Conservation (phyloP, 1,284 basidiomycete genomes). For the Porodaedalea pini region DNA sequence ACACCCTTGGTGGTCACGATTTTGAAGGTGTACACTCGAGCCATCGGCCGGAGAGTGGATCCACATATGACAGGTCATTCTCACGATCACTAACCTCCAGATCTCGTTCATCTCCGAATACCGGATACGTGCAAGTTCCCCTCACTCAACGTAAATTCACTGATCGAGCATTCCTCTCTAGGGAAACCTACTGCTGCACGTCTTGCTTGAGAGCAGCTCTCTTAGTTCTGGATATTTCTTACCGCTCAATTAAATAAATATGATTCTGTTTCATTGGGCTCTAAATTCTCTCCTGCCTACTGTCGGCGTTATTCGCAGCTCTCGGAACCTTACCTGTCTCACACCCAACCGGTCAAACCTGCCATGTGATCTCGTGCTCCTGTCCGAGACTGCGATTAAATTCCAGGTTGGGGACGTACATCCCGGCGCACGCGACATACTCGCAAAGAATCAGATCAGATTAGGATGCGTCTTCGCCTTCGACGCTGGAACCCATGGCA, state of each 20-base stretch:
- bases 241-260: too few species aligned
- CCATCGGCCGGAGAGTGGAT: background rate
- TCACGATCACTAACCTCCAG: background rate
- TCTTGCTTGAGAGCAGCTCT: too few species aligned
- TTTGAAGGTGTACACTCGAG: too few species aligned
- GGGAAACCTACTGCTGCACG: too few species aligned
- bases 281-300: too few species aligned
- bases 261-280: too few species aligned
- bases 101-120: background rate
- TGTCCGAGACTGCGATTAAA: background rate
- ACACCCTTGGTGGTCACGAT: too few species aligned
- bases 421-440: background rate
- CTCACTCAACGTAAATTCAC: background rate
- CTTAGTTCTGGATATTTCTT: too few species aligned
- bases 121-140: background rate
- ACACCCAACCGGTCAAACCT: background rate
- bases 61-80: background rate
- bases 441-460: conserved; percentile 6
- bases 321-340: background rate
- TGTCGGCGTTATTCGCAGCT: conserved; percentile 6
- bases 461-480: background rate
- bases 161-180: too few species aligned
- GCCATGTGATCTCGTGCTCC: conserved; percentile 3
- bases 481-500: conserved; percentile 5
- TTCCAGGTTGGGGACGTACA: background rate